Percentiles rank a stretch among this genome's conserved stretches.
Conservation (phyloP, 106 monocot genomes). For the Iris macrosiphon region DNA sequence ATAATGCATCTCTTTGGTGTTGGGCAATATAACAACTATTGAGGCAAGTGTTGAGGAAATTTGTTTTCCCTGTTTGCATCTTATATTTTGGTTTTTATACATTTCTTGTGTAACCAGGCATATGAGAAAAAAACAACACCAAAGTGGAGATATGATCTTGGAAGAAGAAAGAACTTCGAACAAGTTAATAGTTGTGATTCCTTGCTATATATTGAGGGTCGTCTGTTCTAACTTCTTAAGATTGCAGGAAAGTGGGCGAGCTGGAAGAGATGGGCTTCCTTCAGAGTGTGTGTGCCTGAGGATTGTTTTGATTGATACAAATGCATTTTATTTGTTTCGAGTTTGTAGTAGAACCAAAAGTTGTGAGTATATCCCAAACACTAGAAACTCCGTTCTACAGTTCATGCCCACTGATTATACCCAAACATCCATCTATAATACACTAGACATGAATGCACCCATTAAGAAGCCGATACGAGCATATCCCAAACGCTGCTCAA, state of each 20-base stretch:
- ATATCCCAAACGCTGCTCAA: no score
- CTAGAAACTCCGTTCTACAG: no score
- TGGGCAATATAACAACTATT: slow-evolving; percentile 78
- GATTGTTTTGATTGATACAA: no score
- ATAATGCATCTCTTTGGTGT: slow-evolving; percentile 90
- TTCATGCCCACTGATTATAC: no score
- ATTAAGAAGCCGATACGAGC: no score
- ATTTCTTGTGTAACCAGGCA: slow-evolving; percentile 34
- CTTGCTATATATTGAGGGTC: no score
- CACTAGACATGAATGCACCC: no score
- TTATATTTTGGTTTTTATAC: neutral
- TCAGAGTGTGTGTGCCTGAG: slow-evolving; percentile 88
- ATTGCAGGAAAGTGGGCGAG: slow-evolving; percentile 94
- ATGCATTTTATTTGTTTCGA: no score
- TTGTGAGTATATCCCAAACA: no score
- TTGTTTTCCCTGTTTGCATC: neutral
- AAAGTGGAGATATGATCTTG: slow-evolving; percentile 84
- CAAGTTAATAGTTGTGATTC: no score
- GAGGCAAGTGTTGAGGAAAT: slow-evolving; percentile 42
- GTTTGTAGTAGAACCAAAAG: no score
- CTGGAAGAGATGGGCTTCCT: slow-evolving; percentile 98
- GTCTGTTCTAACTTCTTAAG: slow-evolving; percentile 23
- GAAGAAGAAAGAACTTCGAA: slow-evolving; percentile 74
- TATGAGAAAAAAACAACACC: slow-evolving; percentile 90
- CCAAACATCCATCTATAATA: no score